Evolutionary conservation across 257 asterid species (phyloP), one percentile per base, ranked within the genome.

Genomic region (Ilex asprella): DNA sequence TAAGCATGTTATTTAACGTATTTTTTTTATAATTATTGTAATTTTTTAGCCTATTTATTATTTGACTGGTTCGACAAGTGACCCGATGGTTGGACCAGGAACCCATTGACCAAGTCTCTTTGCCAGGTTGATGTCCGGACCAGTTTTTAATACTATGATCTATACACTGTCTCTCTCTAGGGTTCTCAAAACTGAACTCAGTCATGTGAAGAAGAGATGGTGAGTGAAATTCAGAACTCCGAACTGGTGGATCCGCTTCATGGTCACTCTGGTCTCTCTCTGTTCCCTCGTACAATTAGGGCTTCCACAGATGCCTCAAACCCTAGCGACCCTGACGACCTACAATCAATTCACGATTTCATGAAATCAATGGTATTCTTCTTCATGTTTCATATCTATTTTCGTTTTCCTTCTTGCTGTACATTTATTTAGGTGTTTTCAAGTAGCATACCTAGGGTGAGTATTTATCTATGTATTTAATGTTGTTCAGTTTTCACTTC

Each of bases 311-410:
- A 39, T 56, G 69, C 49, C 60, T 49, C 77, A 9, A 43, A 72
- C 35, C 77, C 84, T n/a, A n/a, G n/a, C n/a, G n/a, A n/a, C 43
- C 55, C 70, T 43, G 74, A 63, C 49, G 79, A 86, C 78, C 86
- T 80, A 31, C 79, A 83, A 62, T 80, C 86, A 14, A 21, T 86
- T 63, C 84, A 84, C 64, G 68, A 67, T 60, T 74, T 83, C 63
- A 78, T 86, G 85, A 82, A 86, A 73, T 77, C 82, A 30, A 32
- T 73, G 93, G 95, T 86, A 81, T 9, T 39, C 61, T 16, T 15
- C 15, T 12, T 10, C 3, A 41, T 7, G 12, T 15, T 56, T 4
- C 6, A 31, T 59, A 12, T 21, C 12, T 10, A 35, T 35, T 31
- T 66, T 61, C 16, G 9, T 14, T 69, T 35, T 31, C 21, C 16